Evolutionary conservation across 2,329 filamentous ascomycete species (phyloP).

Genomic region (Hypocrella siamensis): DNA sequence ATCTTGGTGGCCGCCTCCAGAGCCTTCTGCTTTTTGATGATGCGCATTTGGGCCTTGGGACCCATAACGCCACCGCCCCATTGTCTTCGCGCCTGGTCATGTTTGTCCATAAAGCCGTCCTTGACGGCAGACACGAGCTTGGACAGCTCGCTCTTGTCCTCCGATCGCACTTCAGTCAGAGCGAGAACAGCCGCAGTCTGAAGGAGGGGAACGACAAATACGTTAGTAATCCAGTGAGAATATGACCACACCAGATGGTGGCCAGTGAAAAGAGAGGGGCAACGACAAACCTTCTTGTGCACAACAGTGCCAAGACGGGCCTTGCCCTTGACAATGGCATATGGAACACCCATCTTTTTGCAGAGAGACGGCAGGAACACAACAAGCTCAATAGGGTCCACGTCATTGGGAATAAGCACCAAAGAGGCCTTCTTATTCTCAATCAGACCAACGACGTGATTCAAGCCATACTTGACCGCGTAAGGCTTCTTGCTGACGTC

Average conservation of each 20-base stretch:
- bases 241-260: not conserved
- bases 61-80: conserved; percentile 99
- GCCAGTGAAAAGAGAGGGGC: not conserved
- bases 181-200: conserved; percentile 92
- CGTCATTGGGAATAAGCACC: conserved; percentile 97
- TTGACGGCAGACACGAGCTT: conserved; percentile 95
- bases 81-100: conserved; percentile 77
- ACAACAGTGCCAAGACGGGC: conserved; percentile 96
- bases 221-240: not conserved
- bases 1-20: conserved; percentile 94
- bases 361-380: conserved; percentile 98
- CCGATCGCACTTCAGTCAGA: conserved; percentile 87
- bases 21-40: conserved; percentile 84
- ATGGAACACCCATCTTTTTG: conserved; percentile 99
- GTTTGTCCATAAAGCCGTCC: conserved; percentile 94
- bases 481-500: conserved; percentile 99
- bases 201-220: no score
- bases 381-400: conserved; percentile 98
- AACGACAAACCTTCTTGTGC: conserved; percentile 77
- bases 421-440: conserved; percentile 99
- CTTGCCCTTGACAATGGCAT: conserved; percentile 99
- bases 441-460: conserved; percentile 94
- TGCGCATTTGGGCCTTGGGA: conserved; percentile 70
- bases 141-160: conserved; percentile 96
- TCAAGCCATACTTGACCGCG: conserved; percentile 97